Evolutionary conservation across 2,329 filamentous ascomycete genomes (phyloP).

Genomic region (Berkeleyomyces basicola): DNA sequence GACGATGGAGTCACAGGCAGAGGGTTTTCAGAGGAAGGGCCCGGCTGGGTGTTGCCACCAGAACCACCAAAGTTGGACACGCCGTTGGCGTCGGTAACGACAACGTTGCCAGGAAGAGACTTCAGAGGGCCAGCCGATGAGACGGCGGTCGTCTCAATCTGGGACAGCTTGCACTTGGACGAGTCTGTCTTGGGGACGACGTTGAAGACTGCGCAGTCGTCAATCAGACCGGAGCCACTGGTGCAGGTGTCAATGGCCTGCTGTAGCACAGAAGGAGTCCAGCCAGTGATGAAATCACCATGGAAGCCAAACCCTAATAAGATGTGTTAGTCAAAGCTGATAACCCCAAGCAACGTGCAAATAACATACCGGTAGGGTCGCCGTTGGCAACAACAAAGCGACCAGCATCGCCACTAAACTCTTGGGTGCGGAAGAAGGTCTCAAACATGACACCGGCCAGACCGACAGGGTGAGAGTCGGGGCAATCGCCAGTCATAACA

Average conservation of each 20-base stretch:
- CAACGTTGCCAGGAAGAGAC: slow-evolving; percentile 48
- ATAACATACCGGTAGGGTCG: slow-evolving; percentile 48
- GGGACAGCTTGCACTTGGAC: slow-evolving; percentile 43
- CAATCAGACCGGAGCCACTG: slow-evolving; percentile 47
- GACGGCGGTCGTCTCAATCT: slow-evolving; percentile 31
- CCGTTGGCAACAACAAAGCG: slow-evolving; percentile 64
- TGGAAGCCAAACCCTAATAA: slow-evolving; percentile 53
- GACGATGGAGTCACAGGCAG: neutral
- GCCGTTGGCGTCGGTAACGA: slow-evolving; percentile 24
- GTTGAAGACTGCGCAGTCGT: slow-evolving; percentile 60
- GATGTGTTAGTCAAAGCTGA: neutral
- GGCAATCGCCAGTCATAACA: slow-evolving; percentile 63
- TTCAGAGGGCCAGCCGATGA: slow-evolving; percentile 35
- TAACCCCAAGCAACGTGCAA: neutral
- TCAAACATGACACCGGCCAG: slow-evolving; percentile 68
- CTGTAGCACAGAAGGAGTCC: slow-evolving; percentile 54
- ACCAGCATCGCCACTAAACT: slow-evolving; percentile 45
- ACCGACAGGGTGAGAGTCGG: slow-evolving; percentile 47
- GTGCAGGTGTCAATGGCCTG: slow-evolving; percentile 61
- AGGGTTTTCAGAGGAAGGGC: neutral
- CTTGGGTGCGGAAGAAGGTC: slow-evolving; percentile 62
- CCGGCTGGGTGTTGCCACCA: neutral
- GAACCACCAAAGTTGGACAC: slow-evolving; percentile 1
- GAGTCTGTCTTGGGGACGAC: slow-evolving; percentile 44
- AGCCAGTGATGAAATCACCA: slow-evolving; percentile 67